Conservation (phyloP, 139 green algal genomes). For the Volvox reticuliferus region DNA sequence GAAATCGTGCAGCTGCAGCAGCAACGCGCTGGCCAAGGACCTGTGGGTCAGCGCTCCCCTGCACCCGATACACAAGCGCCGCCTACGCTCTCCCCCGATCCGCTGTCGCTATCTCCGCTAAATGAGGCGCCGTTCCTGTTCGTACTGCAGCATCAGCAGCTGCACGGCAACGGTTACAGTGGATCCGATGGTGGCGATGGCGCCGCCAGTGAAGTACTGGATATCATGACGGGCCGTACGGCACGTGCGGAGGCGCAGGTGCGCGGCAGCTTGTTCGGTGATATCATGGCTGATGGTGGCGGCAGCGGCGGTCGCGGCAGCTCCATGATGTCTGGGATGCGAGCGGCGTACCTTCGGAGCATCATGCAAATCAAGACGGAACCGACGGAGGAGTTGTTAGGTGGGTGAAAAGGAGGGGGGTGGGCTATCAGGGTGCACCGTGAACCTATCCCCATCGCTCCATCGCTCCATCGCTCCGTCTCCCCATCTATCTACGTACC, state of each 20-base stretch:
- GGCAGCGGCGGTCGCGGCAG: not conserved
- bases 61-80: constrained; percentile 20
- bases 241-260: not conserved
- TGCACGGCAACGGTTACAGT: not conserved
- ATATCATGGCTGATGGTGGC: not conserved
- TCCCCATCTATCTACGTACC: not conserved
- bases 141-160: constrained; percentile 27
- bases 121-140: constrained; percentile 61
- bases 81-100: constrained; percentile 54
- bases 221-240: constrained; percentile 13
- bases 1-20: constrained; percentile 14
- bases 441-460: not conserved
- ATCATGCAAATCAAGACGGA: not conserved
- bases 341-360: not conserved
- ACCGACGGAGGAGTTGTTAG: constrained; percentile 12
- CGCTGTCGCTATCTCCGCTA: constrained; percentile 60
- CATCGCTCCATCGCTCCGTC: not conserved
- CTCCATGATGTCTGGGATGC: not conserved
- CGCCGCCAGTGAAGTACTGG: not conserved
- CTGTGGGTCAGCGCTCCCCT: constrained; percentile 7
- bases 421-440: not conserved
- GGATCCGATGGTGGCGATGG: not conserved
- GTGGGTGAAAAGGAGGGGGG: not conserved
- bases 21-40: constrained; percentile 12
- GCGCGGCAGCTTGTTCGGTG: not conserved